These are phyloP conservation scores for Tetrahymena borealis DNA, from an alignment of 73 alveolate species.

Conservation along the genomic window DNA sequence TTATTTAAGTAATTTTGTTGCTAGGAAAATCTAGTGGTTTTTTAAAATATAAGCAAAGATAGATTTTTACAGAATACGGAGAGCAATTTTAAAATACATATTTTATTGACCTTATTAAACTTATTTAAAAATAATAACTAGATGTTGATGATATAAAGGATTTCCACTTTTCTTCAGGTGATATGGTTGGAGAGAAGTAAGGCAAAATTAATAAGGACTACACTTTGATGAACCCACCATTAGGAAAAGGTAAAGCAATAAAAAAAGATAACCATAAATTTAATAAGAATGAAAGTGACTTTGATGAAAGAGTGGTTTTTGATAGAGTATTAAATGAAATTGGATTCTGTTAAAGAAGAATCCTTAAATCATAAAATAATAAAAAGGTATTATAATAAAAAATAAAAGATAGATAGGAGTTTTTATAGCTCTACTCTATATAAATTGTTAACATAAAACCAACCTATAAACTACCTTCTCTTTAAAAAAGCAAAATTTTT, in stretches of 20 bases:
- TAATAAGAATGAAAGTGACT: background rate
- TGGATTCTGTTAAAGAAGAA: no score
- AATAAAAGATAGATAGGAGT: no score
- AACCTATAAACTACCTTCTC: no score
- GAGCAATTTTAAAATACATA: background rate
- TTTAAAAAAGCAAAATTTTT: no score
- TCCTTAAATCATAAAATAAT: no score
- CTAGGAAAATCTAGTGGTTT: no score
- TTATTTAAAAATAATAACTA: background rate
- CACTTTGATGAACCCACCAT: conserved; percentile 32
- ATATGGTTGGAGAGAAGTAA: background rate
- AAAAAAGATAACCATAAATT: background rate
- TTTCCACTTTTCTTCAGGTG: background rate
- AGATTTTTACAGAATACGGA: background rate
- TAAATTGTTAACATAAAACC: no score
- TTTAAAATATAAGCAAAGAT: no score
- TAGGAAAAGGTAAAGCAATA: conserved; percentile 33
- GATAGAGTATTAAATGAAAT: background rate
- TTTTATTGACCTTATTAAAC: background rate
- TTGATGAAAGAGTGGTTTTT: background rate
- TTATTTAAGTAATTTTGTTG: no score
- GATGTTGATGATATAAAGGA: background rate
- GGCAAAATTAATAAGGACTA: conserved; percentile 37
- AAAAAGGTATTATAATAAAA: no score
- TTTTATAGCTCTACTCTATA: no score